These are phyloP conservation scores for Straminergon stramineum DNA, from an alignment of 225 moss, liverwort and hornwort genomes.

Conservation along the genomic window DNA sequence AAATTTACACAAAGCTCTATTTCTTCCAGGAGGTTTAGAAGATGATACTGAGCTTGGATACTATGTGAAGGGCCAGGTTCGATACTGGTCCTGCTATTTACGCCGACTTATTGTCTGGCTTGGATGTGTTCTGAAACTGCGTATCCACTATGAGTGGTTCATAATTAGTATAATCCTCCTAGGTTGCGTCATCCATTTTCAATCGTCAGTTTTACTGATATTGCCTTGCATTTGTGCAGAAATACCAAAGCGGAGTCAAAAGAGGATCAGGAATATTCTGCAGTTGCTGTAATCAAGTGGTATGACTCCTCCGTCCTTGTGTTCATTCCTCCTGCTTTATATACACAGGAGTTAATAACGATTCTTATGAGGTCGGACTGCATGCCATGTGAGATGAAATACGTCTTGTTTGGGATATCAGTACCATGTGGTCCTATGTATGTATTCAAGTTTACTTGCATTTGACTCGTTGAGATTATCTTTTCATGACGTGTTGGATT, in stretches of 20 bases:
- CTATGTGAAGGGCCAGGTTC: constrained; percentile 96
- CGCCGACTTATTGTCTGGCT: not conserved
- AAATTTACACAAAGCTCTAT: constrained; percentile 84
- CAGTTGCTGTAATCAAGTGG: constrained; percentile 85
- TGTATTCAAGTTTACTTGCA: not conserved
- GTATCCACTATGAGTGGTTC: not conserved
- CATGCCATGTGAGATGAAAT: not conserved
- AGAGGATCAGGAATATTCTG: constrained; percentile 71
- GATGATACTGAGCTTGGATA: constrained; percentile 81
- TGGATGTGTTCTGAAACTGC: not conserved
- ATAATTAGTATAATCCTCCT: not conserved
- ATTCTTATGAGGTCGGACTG: not conserved
- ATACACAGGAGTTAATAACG: not conserved
- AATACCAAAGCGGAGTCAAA: constrained; percentile 61
- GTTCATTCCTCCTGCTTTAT: not conserved
- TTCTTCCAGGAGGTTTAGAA: constrained; percentile 79
- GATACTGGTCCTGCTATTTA: not conserved
- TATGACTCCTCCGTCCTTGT: constrained; percentile 1
- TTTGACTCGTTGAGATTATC: not conserved
- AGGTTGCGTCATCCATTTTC: not conserved
- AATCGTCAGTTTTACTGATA: not conserved
- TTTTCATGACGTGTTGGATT: not conserved
- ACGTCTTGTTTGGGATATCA: not conserved
- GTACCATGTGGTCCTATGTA: not conserved
- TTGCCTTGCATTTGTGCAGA: constrained; percentile 25